Evolutionary conservation across 2,329 filamentous ascomycete genomes (phyloP), one percentile per base, ranked within the genome.

Genomic region (Pseudocercospora ulei): DNA sequence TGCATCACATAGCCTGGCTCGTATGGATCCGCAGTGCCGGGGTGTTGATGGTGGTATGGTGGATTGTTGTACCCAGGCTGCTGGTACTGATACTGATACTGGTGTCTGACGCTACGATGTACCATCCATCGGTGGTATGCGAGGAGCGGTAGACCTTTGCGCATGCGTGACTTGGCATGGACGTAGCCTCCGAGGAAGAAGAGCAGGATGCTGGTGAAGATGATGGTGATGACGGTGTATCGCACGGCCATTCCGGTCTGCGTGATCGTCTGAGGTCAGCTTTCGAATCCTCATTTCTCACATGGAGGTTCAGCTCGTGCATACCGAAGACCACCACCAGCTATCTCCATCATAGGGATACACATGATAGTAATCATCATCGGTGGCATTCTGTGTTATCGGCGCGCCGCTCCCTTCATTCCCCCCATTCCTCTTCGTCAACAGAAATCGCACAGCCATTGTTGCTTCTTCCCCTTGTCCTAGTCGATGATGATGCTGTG

Each of bases 151-250:
- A 76, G 65, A 1, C 81, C 81, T 58, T 76, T 78, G 44, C 65
- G 68, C 48, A 87, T 67, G 30, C 83, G 70, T 29, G 64, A 63
- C 57, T 74, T 74, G 29, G 82, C 83, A 61, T 88, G 83, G 30
- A 73, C 62, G 59, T 81, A 80, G 44, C 80, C 81, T 43, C 74
- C 67, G 38, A 82, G 49, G 53, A 86, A 66, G 67, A 77, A 84
- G 26, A 68, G 52, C 36, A 75, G 58, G 53, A 83, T 62, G 43
- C 76, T 39, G 39, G 70, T 42, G 51, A 82, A 65, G 48, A 88
- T 57, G 46, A 67, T 63, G 44, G 73, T 71, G 55, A 87, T 75
- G 43, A 88, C 63, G 30, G 71, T 68, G 74, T 81, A 88, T 61
- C 83, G 82, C 53, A 85, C 66, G 41, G 78, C 77, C 39, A 71